Evolutionary conservation across 1,284 basidiomycete species (phyloP), one percentile per base, ranked within the genome.

Genomic region (Microbotryum violaceum): DNA sequence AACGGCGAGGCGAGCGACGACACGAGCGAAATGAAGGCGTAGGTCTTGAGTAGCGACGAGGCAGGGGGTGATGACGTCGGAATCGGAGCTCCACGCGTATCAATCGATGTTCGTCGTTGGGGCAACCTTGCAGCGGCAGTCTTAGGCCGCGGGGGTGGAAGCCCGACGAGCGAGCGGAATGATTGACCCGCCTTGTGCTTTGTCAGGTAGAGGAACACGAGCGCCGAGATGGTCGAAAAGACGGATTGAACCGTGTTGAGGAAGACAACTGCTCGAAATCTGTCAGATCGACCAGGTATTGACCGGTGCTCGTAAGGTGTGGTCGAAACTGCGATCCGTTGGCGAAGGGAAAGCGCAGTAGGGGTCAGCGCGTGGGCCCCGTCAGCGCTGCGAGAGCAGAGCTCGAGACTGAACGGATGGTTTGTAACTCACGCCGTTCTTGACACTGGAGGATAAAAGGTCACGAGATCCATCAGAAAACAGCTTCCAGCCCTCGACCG

Each of bases 221-320:
- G 51, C 7, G 71, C 67, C 6, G 69, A 65, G 6, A 70, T 21
- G 27, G 67, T 60, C 27, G 62, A 69, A 57, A 71, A 68, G 16
- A 62, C 93, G 31, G 90, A 93, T 77, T 97, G 93, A 64, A 97
- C 84, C 10, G 92, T 96, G 77, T 97, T 97, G 59, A 90, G 91
- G 74, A 85, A 97, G 74, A 97, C 93, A 73, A 97, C 66, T 7
- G 70, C 66, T 42, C 70, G 66, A 57, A 73, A 73, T 61, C 66
- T 71, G 64, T 69, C 60, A 14, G n/a, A 58, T 57, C 7, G 61
- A 62, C 56, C 54, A 53, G 12, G 31, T 58, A 14, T 27, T 50
- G 21, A 54, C 60, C 21, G 61, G 62, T 3, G 62, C 37, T 42
- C 58, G 50, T 67, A 69, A 4, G 68, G 68, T 1, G 68, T 67